Percentiles rank a stretch among this genome's conserved stretches.
Evolutionary conservation across 352 stramenopile species (phyloP).

Genomic region (Phytophthora podocarpi): DNA sequence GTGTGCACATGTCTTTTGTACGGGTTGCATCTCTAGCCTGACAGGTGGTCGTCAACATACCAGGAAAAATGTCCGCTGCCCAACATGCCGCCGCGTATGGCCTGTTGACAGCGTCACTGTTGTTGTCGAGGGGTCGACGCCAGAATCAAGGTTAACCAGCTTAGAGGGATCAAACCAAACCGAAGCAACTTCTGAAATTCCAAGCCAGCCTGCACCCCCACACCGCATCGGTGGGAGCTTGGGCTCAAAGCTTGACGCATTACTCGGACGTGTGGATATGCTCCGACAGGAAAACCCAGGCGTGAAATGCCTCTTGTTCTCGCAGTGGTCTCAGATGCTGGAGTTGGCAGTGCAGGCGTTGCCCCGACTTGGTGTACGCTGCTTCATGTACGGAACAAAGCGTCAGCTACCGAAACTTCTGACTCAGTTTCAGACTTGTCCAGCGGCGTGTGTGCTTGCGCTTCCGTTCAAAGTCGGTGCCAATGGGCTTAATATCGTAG

Average conservation of each 20-base stretch:
- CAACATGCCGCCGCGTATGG: slow-evolving; percentile 58
- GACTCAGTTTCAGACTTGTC: slow-evolving; percentile 56
- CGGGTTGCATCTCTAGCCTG: slow-evolving; percentile 47
- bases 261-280: slow-evolving; percentile 51
- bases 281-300: slow-evolving; percentile 54
- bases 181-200: background rate
- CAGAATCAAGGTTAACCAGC: slow-evolving; percentile 3
- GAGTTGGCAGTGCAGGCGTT: slow-evolving; percentile 32
- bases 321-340: slow-evolving; percentile 92
- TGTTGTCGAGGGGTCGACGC: slow-evolving; percentile 20
- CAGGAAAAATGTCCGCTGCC: slow-evolving; percentile 48
- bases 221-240: slow-evolving; percentile 36
- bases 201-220: background rate
- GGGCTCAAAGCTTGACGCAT: slow-evolving; percentile 76
- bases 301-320: slow-evolving; percentile 92
- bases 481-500: slow-evolving; percentile 92
- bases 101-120: slow-evolving; percentile 25
- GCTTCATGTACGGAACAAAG: slow-evolving; percentile 75
- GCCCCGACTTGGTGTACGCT: slow-evolving; percentile 56
- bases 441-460: slow-evolving; percentile 64
- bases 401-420: slow-evolving; percentile 49
- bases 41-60: slow-evolving; percentile 22
- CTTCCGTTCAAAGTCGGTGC: slow-evolving; percentile 89
- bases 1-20: slow-evolving; percentile 90
- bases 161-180: background rate